Evolutionary conservation across 352 stramenopile genomes (phyloP), one percentile per base, ranked within the genome.

Genomic region (Phytophthora pseudosyringae): DNA sequence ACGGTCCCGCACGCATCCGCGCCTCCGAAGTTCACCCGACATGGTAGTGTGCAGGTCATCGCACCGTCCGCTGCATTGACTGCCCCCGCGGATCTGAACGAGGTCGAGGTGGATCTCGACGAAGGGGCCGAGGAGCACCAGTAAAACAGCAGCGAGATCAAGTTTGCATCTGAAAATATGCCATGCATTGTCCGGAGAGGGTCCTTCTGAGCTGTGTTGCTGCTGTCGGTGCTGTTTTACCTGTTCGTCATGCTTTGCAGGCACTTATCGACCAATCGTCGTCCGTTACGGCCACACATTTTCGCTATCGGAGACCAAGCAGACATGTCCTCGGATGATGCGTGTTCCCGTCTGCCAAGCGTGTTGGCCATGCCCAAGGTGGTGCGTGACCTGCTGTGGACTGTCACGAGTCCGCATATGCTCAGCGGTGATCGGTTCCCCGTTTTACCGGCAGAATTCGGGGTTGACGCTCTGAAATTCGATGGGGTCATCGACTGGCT

Each of bases 41-140:
- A 90, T 55, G 83, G 83, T 13, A 91, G 80, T 40, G 82, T 91
- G 43, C 83, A 91, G 53, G 69, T 86, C 41, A 88, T 91, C 46
- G 68, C 68, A 15, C 67, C 59, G 33, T 53, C 54, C 29, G 47
- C 73, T 21, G 67, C 71, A 25, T 54, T 75, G n/a, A 62, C 53
- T n/a, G 26, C 45, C 12, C 45, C 64, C 32, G 59, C 33, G 28
- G 49, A 76, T n/a, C 44, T 77, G 16, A 73, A 69, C 15, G 71
- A 80, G 15, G 71, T 81, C 18, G 52, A 73, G 48, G 49, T 78
- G 11, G 55, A 73, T 31, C 46, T 75, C n/a, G 53, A 65, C n/a
- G 50, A 73, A 48, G 38, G 15, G 21, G 64, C 69, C 6, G 62
- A 80, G 16, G 61, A 83, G 29, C 25, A 44, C 45, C 56, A 76